Evolutionary conservation across 2,329 filamentous ascomycete genomes (phyloP).

Genomic region (Fusarium sp.): DNA sequence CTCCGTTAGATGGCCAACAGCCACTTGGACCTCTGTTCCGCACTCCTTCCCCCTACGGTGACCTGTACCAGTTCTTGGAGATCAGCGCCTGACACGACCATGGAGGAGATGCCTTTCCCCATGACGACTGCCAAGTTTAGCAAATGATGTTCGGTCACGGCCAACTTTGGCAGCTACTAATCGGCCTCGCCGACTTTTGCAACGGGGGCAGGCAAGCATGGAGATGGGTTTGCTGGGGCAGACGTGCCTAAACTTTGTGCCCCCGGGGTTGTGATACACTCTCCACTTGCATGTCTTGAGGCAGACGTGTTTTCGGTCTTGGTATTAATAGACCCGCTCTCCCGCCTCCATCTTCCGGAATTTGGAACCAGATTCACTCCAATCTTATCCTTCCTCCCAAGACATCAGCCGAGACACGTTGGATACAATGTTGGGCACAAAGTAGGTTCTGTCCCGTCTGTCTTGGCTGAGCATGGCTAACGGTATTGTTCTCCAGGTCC

Average conservation of each 20-base stretch:
- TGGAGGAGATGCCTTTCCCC: constrained; percentile 20
- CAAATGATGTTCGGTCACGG: constrained; percentile 18
- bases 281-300: constrained; percentile 24
- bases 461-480: constrained; percentile 6
- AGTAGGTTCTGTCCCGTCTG: constrained; percentile 19
- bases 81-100: constrained; percentile 24
- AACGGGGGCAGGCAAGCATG: neutral
- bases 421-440: constrained; percentile 42
- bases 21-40: constrained; percentile 24
- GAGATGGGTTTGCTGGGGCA: neutral
- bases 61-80: constrained; percentile 7
- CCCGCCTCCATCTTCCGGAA: constrained; percentile 13
- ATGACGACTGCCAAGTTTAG: constrained; percentile 47
- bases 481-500: constrained; percentile 44
- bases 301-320: constrained; percentile 9
- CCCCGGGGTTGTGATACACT: constrained; percentile 19
- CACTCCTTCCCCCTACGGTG: neutral
- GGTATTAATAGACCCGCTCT: constrained; percentile 38
- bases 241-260: constrained; percentile 7
- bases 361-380: constrained; percentile 20
- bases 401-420: constrained; percentile 22
- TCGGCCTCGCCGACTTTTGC: constrained; percentile 3
- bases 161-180: neutral
- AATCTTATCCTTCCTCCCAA: constrained; percentile 12
- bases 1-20: constrained; percentile 26